phyloP scores from a whole-genome alignment of 2,329 filamentous ascomycete genomes.

The Penicillium sp. region DNA sequence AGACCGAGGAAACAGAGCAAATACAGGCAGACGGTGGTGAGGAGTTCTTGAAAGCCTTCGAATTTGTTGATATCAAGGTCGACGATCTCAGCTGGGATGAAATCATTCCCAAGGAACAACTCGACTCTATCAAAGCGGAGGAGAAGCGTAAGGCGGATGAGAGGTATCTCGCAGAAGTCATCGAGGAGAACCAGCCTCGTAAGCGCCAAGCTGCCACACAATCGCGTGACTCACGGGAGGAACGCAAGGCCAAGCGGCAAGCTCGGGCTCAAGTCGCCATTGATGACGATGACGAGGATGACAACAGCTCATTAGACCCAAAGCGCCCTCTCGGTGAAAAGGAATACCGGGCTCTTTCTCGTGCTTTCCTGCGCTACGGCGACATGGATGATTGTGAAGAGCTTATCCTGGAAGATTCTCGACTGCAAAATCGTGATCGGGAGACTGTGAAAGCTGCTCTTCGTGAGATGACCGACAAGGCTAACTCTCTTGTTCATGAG shows the following conservation, averaged over 20 bases:
- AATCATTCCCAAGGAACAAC: slow-evolving; percentile 91
- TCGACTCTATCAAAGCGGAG: slow-evolving; percentile 85
- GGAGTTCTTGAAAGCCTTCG: slow-evolving; percentile 85
- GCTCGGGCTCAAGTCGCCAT: slow-evolving; percentile 64
- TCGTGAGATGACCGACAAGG: slow-evolving; percentile 73
- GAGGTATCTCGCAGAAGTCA: slow-evolving; percentile 75
- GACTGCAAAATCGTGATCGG: slow-evolving; percentile 76
- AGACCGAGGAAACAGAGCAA: slow-evolving; percentile 91
- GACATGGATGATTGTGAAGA: slow-evolving; percentile 84
- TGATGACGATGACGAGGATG: slow-evolving; percentile 69
- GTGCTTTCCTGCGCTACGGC: slow-evolving; percentile 87
- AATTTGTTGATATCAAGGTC: slow-evolving; percentile 97
- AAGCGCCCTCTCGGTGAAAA: slow-evolving; percentile 88
- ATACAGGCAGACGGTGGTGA: slow-evolving; percentile 95
- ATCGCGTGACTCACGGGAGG: slow-evolving; percentile 55
- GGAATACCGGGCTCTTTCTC: slow-evolving; percentile 87
- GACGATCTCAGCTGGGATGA: slow-evolving; percentile 94
- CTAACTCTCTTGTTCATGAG: slow-evolving; percentile 69
- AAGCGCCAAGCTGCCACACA: slow-evolving; percentile 65
- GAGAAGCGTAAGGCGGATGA: slow-evolving; percentile 84
- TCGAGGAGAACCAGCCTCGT: slow-evolving; percentile 83
- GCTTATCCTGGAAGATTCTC: slow-evolving; percentile 84
- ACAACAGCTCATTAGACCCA: slow-evolving; percentile 66
- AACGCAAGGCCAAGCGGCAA: slow-evolving; percentile 69
- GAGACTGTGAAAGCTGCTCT: slow-evolving; percentile 77